These are phyloP conservation scores for Triticum dicoccoides DNA, from an alignment of 176 grass and related monocot genomes.

Conservation along the genomic window DNA sequence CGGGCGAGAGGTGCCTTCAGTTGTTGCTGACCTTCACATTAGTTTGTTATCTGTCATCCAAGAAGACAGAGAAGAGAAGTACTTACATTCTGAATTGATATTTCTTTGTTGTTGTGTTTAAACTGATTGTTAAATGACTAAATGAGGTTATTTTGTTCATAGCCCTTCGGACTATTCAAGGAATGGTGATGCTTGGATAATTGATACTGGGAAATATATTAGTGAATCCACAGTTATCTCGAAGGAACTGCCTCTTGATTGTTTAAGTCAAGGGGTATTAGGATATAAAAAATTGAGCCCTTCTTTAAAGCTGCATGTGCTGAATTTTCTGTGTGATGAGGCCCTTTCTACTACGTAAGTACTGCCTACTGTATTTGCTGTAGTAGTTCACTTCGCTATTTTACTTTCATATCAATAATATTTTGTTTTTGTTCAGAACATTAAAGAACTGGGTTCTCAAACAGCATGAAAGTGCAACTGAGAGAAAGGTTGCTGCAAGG, in stretches of 20 bases:
- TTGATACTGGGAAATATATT: constrained; percentile 49
- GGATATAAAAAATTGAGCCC: constrained; percentile 67
- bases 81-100: constrained; percentile 20
- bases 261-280: constrained; percentile 36
- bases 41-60: constrained; percentile 69
- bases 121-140: constrained; percentile 13
- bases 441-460: constrained; percentile 66
- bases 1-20: constrained; percentile 37
- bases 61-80: constrained; percentile 61
- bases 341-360: constrained; percentile 70
- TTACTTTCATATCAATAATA: constrained; percentile 22
- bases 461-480: constrained; percentile 51
- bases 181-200: constrained; percentile 59
- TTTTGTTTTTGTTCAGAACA: constrained; percentile 48
- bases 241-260: constrained; percentile 43
- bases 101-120: constrained; percentile 14
- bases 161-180: constrained; percentile 56
- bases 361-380: constrained; percentile 9
- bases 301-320: constrained; percentile 58
- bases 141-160: constrained; percentile 28
- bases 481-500: constrained; percentile 44
- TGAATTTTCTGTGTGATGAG: constrained; percentile 87
- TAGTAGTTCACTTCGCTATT: constrained; percentile 19
- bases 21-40: constrained; percentile 60
- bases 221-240: constrained; percentile 42